Evolutionary conservation across 2,329 filamentous ascomycete species (phyloP), one percentile per base, ranked within the genome.

Genomic region (Sclerotinia sclerotiorum): DNA sequence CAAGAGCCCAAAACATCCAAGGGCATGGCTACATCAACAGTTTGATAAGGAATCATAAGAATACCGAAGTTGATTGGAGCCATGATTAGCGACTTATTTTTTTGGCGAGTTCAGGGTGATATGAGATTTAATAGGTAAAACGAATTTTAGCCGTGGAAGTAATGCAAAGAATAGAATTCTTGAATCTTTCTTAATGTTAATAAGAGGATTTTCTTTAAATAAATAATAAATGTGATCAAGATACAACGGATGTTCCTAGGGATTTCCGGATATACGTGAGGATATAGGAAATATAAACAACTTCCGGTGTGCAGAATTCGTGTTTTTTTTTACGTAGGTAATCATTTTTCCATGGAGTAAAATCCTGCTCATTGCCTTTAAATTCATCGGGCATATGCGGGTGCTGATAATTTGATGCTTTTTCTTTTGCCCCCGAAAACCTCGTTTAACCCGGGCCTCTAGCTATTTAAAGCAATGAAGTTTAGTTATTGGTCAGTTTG

Each of bases 41-140:
- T 68, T 69, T 77, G 75, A 65, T 71, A 76, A 2, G 69, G 72
- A 35, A 76, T 68, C 69, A 73, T 70, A 39, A 76, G 70, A 54
- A 75, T 55, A 21, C 75, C 75, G 62, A 76, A 73, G 44, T 74
- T 67, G 49, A 76, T 65, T 35, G 73, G 70, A 42, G 74, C 69
- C 74, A 75, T 76, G 52, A 19, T 60, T 29, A 52, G n/a, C 1
- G 32, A 19, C 46, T 39, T 51, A 5, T 21, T 27, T 27, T 35
- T 42, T 2, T 0, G 39, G 39, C 13, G 13, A 42, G 39, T 42
- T 2, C 5, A 13, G 42, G 21, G 0, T 13, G 10, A 15, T 48
- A 8, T 11, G 24, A 42, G 21, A 13, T 39, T 17, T 32, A 51
- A 27, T 17, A 24, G 27, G 1, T 10, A n/a, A 17, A 49, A n/a